phyloP scores from a whole-genome alignment of 495 filamentous ascomycete species.

The Penicillium atrosanguineum region DNA sequence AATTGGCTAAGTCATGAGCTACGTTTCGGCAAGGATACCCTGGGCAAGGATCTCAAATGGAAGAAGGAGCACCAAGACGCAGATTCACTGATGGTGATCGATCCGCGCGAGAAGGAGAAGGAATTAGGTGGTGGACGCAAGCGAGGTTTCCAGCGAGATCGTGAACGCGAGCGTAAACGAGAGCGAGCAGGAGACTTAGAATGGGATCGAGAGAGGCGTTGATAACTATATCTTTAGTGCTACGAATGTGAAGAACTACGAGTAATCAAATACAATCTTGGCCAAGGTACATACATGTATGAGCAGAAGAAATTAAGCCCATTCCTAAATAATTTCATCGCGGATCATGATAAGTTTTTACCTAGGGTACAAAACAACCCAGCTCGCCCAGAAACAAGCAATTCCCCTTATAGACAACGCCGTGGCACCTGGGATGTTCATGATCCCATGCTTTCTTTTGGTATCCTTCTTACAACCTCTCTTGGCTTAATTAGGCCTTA shows the following conservation, averaged over 20 bases:
- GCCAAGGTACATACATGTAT: not conserved
- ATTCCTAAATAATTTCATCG: not conserved
- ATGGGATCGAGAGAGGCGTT: slow-evolving; percentile 31
- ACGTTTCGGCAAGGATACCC: slow-evolving; percentile 81
- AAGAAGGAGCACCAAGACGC: slow-evolving; percentile 83
- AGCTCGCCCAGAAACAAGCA: not conserved
- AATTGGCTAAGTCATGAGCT: slow-evolving; percentile 72
- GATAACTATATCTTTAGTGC: not conserved
- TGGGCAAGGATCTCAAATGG: slow-evolving; percentile 90
- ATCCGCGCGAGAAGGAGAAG: slow-evolving; percentile 81
- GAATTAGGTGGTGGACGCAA: slow-evolving; percentile 47
- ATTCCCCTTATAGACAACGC: not conserved
- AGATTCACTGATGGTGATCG: slow-evolving; percentile 90
- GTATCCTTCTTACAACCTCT: not conserved
- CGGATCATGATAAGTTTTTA: slow-evolving; percentile 4
- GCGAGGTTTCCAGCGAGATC: slow-evolving; percentile 36
- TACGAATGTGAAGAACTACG: not conserved
- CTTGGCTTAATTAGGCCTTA: slow-evolving; percentile 27
- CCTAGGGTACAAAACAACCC: not conserved
- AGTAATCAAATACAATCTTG: not conserved
- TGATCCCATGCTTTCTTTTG: not conserved
- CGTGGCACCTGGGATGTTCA: not conserved
- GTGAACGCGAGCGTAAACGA: slow-evolving; percentile 40
- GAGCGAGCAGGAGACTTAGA: slow-evolving; percentile 36
- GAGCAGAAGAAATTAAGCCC: not conserved